phyloP scores from a whole-genome alignment of 1,139 yeast genomes.

The Scheffersomyces stambukii region DNA sequence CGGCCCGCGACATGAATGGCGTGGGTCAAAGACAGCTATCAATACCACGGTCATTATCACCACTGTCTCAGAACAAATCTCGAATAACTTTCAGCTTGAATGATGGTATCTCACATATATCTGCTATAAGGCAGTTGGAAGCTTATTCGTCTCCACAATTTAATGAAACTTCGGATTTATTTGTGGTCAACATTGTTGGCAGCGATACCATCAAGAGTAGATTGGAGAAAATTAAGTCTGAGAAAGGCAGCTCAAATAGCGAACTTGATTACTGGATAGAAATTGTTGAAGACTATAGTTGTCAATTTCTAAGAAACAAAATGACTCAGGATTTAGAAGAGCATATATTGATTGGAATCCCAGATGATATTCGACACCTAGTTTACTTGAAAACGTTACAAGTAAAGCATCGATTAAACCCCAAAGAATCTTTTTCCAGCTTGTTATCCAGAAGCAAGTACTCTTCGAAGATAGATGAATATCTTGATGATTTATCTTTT shows the following conservation, averaged over 20 bases:
- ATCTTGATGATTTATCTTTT: conserved; percentile 17
- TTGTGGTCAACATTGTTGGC: conserved; percentile 11
- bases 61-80: background rate
- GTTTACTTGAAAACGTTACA: conserved; percentile 33
- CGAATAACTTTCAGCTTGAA: conserved; percentile 6
- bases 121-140: conserved; percentile 32
- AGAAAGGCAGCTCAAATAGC: conserved; percentile 1
- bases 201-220: conserved; percentile 8
- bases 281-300: conserved; percentile 19
- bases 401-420: conserved; percentile 26
- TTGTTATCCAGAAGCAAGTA: conserved; percentile 27
- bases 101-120: conserved; percentile 25
- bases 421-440: conserved; percentile 25
- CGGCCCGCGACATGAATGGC: conserved; percentile 3
- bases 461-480: conserved; percentile 14
- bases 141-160: conserved; percentile 26
- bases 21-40: too few species aligned
- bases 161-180: conserved; percentile 35
- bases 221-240: conserved; percentile 6
- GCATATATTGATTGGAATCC: conserved; percentile 30
- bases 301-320: conserved; percentile 14
- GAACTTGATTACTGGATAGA: conserved; percentile 20
- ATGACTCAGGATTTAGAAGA: conserved; percentile 22
- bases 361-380: conserved; percentile 23
- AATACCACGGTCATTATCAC: too few species aligned